A percentile compares a stretch with the other conserved stretches of the same genome.
These are phyloP conservation scores for Chlamydomonas schloesseri DNA, from an alignment of 139 green algal genomes.

Conservation along the genomic window DNA sequence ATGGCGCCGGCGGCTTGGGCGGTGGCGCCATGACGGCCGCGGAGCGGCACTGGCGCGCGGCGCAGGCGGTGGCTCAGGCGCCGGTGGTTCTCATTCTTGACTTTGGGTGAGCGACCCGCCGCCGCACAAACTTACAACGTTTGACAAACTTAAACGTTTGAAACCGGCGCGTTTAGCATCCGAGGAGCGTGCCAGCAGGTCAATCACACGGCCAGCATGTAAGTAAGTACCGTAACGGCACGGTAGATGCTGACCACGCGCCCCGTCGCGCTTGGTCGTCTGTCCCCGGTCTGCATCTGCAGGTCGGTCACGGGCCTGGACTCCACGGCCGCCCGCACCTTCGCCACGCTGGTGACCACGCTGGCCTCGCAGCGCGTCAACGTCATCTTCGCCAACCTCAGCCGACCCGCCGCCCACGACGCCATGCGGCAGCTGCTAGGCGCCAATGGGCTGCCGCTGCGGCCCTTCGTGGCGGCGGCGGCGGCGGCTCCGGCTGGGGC, in stretches of 20 bases:
- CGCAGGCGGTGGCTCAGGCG: constrained; percentile 35
- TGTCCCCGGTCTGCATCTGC: no score
- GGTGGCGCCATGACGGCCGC: neutral
- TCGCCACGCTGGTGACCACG: constrained; percentile 67
- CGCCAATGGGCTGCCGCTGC: constrained; percentile 27
- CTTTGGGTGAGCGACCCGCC: constrained; percentile 52
- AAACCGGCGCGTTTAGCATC: no score
- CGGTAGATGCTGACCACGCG: no score
- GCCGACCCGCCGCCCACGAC: neutral
- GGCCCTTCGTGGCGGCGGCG: neutral
- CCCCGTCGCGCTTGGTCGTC: no score
- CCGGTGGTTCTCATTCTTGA: constrained; percentile 54
- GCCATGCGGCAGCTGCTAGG: neutral
- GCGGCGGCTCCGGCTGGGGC: neutral
- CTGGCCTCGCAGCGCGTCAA: constrained; percentile 29
- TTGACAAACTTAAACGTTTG: no score
- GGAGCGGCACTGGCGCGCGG: constrained; percentile 27
- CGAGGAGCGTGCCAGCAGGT: no score
- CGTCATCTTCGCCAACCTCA: constrained; percentile 12
- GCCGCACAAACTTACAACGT: no score
- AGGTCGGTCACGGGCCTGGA: constrained; percentile 82
- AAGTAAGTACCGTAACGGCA: no score
- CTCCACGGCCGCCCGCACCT: constrained; percentile 79
- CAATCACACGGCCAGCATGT: no score
- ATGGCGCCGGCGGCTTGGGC: neutral